Conservation (phyloP, 495 filamentous ascomycete genomes). For the Platismatia glauca region DNA sequence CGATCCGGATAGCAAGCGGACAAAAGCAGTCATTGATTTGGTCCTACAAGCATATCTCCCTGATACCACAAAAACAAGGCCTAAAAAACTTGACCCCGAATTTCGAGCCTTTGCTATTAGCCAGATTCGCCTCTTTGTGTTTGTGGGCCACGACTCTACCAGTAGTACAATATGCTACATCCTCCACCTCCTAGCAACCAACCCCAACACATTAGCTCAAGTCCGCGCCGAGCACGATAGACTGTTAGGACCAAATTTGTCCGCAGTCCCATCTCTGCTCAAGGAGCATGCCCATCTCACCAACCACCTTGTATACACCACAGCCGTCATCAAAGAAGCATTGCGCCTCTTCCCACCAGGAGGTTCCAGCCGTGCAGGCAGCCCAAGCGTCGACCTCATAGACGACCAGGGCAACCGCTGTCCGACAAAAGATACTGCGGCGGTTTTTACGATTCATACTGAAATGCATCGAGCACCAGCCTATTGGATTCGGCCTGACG, state of each 20-base stretch:
- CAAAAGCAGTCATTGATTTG: slow-evolving; percentile 30
- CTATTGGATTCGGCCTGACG: slow-evolving; percentile 7
- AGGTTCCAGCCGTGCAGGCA: slow-evolving; percentile 30
- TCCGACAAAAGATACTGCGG: slow-evolving; percentile 24
- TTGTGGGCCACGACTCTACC: slow-evolving; percentile 33
- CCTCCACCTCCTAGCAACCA: slow-evolving; percentile 40
- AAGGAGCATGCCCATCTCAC: slow-evolving; percentile 29
- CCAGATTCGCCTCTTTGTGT: slow-evolving; percentile 28
- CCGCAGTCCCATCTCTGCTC: slow-evolving; percentile 25
- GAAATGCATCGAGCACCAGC: background rate
- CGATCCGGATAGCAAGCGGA: background rate
- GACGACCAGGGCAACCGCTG: slow-evolving; percentile 21
- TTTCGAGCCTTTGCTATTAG: slow-evolving; percentile 19
- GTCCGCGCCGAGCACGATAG: slow-evolving; percentile 41
- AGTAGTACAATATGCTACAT: slow-evolving; percentile 31
- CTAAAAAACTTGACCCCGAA: slow-evolving; percentile 20
- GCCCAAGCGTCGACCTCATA: slow-evolving; percentile 25
- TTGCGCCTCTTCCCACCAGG: slow-evolving; percentile 39
- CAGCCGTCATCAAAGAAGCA: slow-evolving; percentile 42
- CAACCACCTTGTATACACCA: slow-evolving; percentile 36
- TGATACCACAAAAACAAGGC: slow-evolving; percentile 22
- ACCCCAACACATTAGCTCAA: slow-evolving; percentile 33
- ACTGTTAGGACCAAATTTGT: slow-evolving; percentile 17
- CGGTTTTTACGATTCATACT: background rate
- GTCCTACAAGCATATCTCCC: slow-evolving; percentile 31